Evolutionary conservation across 176 grass and related monocot genomes (phyloP), one percentile per base, ranked within the genome.

Genomic region (Oryza officinalis): DNA sequence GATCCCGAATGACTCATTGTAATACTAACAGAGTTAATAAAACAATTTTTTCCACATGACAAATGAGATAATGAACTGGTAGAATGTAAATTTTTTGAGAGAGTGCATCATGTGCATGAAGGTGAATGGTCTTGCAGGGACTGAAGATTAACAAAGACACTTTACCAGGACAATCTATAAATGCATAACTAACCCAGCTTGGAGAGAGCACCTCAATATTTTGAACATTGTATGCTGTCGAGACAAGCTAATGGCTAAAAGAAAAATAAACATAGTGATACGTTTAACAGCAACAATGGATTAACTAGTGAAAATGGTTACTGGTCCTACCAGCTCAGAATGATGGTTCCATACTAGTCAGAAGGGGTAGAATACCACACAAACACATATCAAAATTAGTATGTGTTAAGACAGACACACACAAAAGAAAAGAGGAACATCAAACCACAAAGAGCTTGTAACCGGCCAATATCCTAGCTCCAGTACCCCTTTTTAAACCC

Each of bases 101-200:
- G 12, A 44, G 60, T 10, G 65, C 33, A 69, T 38, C 10, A 67
- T 65, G 10, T 63, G 35, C 40, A 43, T 11, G 0, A 60, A 69
- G n/a, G 2, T 69, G 63, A 59, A 26, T 46, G 35, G 23, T 44
- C 33, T 78, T 33, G 26, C 8, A 44, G 28, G 31, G 17, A 31
- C 18, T 85, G 46, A 54, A 54, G 72, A 76, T 26, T 15, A 40
- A 84, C n/a, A 76, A 30, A 76, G 72, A 76, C 41, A 57, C 6
- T 37, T 76, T 17, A 27, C 8, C 72, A 9, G 1, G n/a, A 32
- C 54, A 70, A 37, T 71, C 13, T 75, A 63, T 68, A 12, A 68
- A 59, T 59, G 11, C 64, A 77, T 57, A 69, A 69, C 22, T 69
- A 28, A 52, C 6, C 18, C 22, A 6, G 1, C 13, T 28, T 18